Base-by-base conservation (phyloP, 116 monocot species). In the Phalaenopsis hybrid region DNA sequence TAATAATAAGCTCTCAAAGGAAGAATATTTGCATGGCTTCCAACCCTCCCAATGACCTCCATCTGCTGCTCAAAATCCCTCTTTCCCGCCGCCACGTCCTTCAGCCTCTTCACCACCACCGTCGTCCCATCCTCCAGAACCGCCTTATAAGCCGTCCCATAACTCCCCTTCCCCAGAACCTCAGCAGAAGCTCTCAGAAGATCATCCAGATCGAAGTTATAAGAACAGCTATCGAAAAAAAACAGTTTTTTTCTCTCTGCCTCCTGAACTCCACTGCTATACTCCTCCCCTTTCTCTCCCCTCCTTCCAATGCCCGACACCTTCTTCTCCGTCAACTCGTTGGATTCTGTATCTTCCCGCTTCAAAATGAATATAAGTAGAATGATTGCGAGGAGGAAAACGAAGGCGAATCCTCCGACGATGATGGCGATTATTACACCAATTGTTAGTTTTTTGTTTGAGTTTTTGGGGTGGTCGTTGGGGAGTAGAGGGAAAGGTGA, bases 31-130 rank as follows among this genome's bases (percentile, higher is more conserved):
- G 73, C 74, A 33, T 86, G 86, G 12, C 57, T 50, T 6, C 88
- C 86, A 78, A 86, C 74, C 51, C 86, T 86, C 20, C 83, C 83
- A 5, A 88, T 84, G 4, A 86, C 75, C 61, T 90, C 86, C 90
- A 90, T 90, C 58, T 90, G 90, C 80, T 88, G 88, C 72, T 91
- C 91, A 77, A 91, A 91, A 52, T 91, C 91, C 76, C 79, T 91
- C 78, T 88, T 88, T 4, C 86, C 88, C 7, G 81, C 84, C 25
- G 83, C 59, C 18, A 91, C 91, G 33, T 88, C 91, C 75, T 86
- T 88, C 37, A 91, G 48, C 61, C 91, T 82, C 84, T 91, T 91
- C 81, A 91, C 91, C 72, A 91, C 88, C 63, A 91, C 91, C 20
- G 82, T 81, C 8, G 83, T 86, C 61, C 91, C 86, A 70, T 91